A percentile compares a stretch with the other conserved stretches of the same genome.
phyloP scores from a whole-genome alignment of 2,329 filamentous ascomycete genomes.

The Tolypocladium sp. region DNA sequence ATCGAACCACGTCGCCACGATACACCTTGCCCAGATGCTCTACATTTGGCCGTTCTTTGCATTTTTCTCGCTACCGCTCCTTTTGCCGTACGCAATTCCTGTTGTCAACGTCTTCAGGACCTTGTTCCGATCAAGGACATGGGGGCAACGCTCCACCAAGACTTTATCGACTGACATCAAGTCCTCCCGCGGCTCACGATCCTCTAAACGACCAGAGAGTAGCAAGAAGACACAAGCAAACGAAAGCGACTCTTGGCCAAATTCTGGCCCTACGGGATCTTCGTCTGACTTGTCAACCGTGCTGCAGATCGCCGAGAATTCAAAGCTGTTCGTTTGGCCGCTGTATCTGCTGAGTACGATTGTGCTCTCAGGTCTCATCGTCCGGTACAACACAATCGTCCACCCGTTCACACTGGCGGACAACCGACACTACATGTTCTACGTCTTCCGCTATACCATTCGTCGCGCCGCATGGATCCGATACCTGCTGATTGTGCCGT shows the following conservation, averaged over 20 bases:
- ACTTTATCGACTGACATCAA: background rate
- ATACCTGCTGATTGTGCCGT: conserved; percentile 60
- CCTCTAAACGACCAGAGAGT: background rate
- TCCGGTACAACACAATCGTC: conserved; percentile 82
- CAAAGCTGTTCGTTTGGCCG: conserved; percentile 23
- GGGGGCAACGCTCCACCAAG: too few species aligned
- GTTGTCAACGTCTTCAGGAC: conserved; percentile 9
- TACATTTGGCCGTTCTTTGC: conserved; percentile 87
- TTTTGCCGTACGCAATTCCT: conserved; percentile 44
- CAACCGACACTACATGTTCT: conserved; percentile 96
- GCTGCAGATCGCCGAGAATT: conserved; percentile 1
- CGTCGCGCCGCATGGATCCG: conserved; percentile 53
- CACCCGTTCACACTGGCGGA: conserved; percentile 95
- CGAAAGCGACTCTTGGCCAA: too few species aligned
- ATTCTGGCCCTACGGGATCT: background rate
- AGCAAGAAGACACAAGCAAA: background rate
- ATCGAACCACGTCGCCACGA: conserved; percentile 80
- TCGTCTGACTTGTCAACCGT: background rate
- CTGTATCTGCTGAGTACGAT: conserved; percentile 26
- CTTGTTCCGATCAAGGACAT: background rate
- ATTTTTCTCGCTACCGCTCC: conserved; percentile 81
- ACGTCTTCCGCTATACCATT: conserved; percentile 81
- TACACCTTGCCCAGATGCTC: conserved; percentile 86
- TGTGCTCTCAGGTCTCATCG: conserved; percentile 31
- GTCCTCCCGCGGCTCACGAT: background rate